Percentiles rank a stretch among this genome's conserved stretches.
Conservation (phyloP, 1,139 yeast species). For the Magnusiomyces paraingens region DNA sequence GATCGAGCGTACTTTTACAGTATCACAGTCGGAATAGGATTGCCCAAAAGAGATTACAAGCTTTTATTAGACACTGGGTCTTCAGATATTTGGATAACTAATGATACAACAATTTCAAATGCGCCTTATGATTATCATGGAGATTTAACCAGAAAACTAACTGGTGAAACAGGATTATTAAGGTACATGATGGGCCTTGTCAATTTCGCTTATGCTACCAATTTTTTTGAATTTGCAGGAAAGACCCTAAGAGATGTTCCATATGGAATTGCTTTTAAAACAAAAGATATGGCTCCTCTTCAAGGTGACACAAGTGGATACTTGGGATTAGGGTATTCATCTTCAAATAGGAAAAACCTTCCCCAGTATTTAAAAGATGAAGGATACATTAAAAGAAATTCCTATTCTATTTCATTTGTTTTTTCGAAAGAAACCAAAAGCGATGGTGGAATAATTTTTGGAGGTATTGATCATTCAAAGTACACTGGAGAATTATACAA, state of each 20-base stretch:
- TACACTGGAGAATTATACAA: neutral
- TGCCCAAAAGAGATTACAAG: neutral
- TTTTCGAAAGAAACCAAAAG: neutral
- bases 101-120: neutral
- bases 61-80: constrained; percentile 1
- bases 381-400: constrained; percentile 1
- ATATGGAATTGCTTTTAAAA: constrained; percentile 1
- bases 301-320: neutral
- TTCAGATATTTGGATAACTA: neutral
- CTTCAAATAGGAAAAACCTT: neutral
- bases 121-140: neutral
- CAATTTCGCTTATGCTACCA: neutral
- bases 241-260: neutral
- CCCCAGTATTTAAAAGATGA: neutral
- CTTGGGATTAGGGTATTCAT: neutral
- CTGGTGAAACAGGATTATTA: too few relatives aligned
- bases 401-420: neutral
- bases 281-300: neutral
- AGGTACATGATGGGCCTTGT: neutral
- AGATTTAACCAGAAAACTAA: neutral
- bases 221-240: neutral
- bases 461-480: constrained; percentile 3
- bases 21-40: neutral
- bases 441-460: neutral
- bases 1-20: neutral